These are phyloP conservation scores for Didymella sp. DNA, from an alignment of 2,329 filamentous ascomycete genomes.

Conservation along the genomic window DNA sequence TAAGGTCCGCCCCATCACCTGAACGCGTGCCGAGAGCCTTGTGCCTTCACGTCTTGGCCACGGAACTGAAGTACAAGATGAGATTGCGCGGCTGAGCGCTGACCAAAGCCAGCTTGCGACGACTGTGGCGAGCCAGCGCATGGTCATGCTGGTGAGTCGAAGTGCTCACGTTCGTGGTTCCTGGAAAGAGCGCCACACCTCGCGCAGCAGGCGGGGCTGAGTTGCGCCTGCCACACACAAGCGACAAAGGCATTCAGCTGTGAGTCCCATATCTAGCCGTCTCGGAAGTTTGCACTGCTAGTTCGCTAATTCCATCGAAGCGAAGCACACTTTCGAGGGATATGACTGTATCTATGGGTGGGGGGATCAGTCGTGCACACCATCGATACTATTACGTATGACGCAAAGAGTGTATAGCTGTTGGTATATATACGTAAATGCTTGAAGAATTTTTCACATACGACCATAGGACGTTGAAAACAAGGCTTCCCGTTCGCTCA, in stretches of 20 bases:
- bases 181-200: background rate
- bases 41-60: slow-evolving; percentile 3
- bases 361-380: too few species aligned
- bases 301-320: too few species aligned
- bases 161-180: background rate
- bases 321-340: too few species aligned
- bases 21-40: slow-evolving; percentile 19
- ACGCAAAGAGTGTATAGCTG: too few species aligned
- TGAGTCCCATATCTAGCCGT: too few species aligned
- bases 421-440: too few species aligned
- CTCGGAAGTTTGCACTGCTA: too few species aligned
- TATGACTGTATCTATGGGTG: too few species aligned
- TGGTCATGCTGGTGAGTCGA: background rate
- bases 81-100: background rate
- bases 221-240: background rate
- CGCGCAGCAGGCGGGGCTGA: background rate
- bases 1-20: slow-evolving; percentile 12
- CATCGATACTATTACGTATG: too few species aligned
- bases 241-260: background rate
- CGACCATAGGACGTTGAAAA: background rate
- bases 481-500: background rate
- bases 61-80: background rate
- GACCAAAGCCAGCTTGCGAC: background rate
- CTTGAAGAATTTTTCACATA: background rate
- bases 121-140: slow-evolving; percentile 6